Base-by-base conservation (phyloP, 768 basidiomycete genomes). In the Leucocoprinus birnbaumii region DNA sequence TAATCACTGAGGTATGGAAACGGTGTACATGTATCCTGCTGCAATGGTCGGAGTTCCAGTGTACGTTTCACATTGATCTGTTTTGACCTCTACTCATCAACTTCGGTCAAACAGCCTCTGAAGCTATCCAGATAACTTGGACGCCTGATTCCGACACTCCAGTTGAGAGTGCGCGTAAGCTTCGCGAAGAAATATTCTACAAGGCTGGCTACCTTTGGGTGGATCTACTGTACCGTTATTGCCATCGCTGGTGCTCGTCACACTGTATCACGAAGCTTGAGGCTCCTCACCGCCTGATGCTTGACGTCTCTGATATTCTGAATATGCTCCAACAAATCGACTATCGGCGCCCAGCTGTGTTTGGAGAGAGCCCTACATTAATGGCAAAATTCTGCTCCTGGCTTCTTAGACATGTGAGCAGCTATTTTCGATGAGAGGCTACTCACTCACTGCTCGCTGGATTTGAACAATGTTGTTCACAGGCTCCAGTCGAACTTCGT, bases 401-500 rank as follows among this genome's bases (percentile, higher is more conserved):
- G 50, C 25, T 51, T 41, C 13, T n/a, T 11, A 40, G 42, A 16
- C 50, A 51, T 51, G 50, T 51, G 24, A n/a, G 50, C 25, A n/a
- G 16, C 25, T 2, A 16, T n/a, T 26, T 26, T 5, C 31, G 31
- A 11, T 5, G 31, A 31, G 11, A 5, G 31, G 31, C 11, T 11
- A 11, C n/a, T n/a, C n/a, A n/a, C n/a, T n/a, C n/a, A 31, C 31
- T 31, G 11, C 11, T 11, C 6, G 31, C 31, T 31, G 11, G 11
- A 21, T 42, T 18, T 41, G 19, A 9, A 27, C 37, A 26, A n/a
- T 18, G 3, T 25, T 14, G 24, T 51, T 14, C 25, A 2, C 13
- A 51, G 50, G 26, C 50, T n/a, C 50, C 50, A 19, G 18, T 51
- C 3, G 50, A 51, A 9, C 50, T 51, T 27, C 50, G 50, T 26